Percentiles rank a stretch among this genome's conserved stretches.
These are phyloP conservation scores for Entamoeba moshkovskii DNA, from an alignment of 208 protist genomes.

Conservation along the genomic window DNA sequence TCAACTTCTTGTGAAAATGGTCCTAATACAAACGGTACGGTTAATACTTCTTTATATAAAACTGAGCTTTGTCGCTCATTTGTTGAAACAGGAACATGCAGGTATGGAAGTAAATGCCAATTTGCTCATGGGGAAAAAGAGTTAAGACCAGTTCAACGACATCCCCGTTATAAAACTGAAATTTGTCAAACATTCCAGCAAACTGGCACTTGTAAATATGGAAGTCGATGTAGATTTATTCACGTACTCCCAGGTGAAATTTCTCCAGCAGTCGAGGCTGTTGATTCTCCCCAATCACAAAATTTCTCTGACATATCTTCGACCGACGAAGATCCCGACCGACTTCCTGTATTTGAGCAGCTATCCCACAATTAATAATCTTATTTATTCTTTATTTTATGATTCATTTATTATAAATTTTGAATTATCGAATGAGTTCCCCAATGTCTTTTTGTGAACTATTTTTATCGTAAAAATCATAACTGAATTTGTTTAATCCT, in stretches of 20 bases:
- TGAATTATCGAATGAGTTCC: too few species aligned
- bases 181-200: conserved; percentile 44
- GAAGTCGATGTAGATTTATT: conserved; percentile 16
- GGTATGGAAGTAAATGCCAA: conserved; percentile 51
- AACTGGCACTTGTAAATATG: conserved; percentile 47
- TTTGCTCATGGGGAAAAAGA: conserved; percentile 51
- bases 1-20: not conserved
- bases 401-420: too few species aligned
- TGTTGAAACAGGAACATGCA: conserved; percentile 40
- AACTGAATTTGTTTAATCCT: too few species aligned
- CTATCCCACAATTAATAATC: not conserved
- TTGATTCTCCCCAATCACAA: not conserved
- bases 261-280: not conserved
- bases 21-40: not conserved
- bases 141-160: conserved; percentile 17
- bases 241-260: not conserved
- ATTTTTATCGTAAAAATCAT: too few species aligned
- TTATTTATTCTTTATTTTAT: not conserved
- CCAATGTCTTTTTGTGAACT: too few species aligned
- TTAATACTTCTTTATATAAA: not conserved
- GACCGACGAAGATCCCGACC: not conserved
- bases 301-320: not conserved
- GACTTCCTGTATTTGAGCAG: not conserved
- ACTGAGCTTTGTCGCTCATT: conserved; percentile 51
- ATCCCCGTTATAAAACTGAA: conserved; percentile 55